Evolutionary conservation across 257 asterid species (phyloP).

Genomic region (Nicotiana undulata): DNA sequence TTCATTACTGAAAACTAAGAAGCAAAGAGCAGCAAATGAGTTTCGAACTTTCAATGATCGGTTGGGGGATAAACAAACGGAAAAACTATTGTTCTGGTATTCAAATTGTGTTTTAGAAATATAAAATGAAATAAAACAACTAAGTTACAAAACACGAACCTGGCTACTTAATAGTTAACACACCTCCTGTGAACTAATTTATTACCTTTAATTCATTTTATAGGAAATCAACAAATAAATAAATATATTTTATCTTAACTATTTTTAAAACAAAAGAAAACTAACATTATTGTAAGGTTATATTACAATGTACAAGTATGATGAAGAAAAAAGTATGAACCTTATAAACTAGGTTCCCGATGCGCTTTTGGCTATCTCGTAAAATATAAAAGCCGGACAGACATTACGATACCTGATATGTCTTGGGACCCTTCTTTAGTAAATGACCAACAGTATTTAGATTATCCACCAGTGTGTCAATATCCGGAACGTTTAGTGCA

Average conservation of each 20-base stretch:
- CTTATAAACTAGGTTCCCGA: background rate
- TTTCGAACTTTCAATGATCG: no score
- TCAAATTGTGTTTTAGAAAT: background rate
- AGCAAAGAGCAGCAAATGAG: no score
- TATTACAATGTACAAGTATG: background rate
- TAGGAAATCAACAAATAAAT: background rate
- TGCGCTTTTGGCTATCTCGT: background rate
- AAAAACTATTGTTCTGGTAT: no score
- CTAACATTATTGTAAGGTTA: background rate
- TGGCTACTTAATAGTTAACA: background rate
- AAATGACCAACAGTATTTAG: slow-evolving; percentile 81
- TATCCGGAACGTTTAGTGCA: slow-evolving; percentile 73
- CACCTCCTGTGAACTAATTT: background rate
- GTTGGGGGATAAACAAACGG: no score
- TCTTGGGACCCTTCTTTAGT: slow-evolving; percentile 84
- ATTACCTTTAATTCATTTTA: background rate
- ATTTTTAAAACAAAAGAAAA: background rate
- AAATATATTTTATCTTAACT: background rate
- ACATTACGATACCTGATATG: slow-evolving; percentile 59
- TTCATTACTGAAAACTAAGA: no score
- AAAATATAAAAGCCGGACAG: background rate
- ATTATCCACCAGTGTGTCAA: slow-evolving; percentile 76
- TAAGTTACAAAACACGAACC: background rate
- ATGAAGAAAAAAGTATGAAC: background rate
- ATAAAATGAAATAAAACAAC: background rate